Percentiles rank a stretch among this genome's conserved stretches.
Conservation (phyloP, 805 yeast genomes). For the Candida vaughaniae region DNA sequence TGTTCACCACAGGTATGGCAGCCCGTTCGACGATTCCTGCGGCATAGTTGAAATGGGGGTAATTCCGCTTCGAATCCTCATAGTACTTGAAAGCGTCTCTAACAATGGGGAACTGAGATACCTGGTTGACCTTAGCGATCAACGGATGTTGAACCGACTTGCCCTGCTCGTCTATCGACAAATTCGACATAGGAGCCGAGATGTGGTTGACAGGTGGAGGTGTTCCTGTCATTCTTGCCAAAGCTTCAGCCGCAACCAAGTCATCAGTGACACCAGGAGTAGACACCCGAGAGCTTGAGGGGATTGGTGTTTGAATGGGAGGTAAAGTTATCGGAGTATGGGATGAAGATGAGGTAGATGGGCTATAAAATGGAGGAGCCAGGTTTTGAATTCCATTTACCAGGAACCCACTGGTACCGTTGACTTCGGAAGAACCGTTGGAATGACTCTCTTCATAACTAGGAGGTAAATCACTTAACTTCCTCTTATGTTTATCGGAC, state of each 20-base stretch:
- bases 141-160: constrained; percentile 32
- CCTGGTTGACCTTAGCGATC: constrained; percentile 36
- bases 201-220: constrained; percentile 13
- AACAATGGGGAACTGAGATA: constrained; percentile 41
- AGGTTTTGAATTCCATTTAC: background rate
- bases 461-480: constrained; percentile 12
- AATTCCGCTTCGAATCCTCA: constrained; percentile 45
- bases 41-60: constrained; percentile 54
- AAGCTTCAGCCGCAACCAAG: constrained; percentile 34
- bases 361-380: background rate
- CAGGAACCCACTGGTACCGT: background rate
- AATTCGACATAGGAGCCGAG: constrained; percentile 9
- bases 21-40: constrained; percentile 60
- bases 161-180: constrained; percentile 7
- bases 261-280: constrained; percentile 8
- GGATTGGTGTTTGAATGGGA: constrained; percentile 7
- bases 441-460: constrained; percentile 4
- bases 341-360: constrained; percentile 1
- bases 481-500: constrained; percentile 11
- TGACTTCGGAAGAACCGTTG: background rate
- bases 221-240: constrained; percentile 32
- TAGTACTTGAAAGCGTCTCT: constrained; percentile 50
- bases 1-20: constrained; percentile 52
- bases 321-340: constrained; percentile 3
- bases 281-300: background rate